These are phyloP conservation scores for Immersiporthe knoxdaviesiana DNA, from an alignment of 2,329 filamentous ascomycete species.

Conservation along the genomic window DNA sequence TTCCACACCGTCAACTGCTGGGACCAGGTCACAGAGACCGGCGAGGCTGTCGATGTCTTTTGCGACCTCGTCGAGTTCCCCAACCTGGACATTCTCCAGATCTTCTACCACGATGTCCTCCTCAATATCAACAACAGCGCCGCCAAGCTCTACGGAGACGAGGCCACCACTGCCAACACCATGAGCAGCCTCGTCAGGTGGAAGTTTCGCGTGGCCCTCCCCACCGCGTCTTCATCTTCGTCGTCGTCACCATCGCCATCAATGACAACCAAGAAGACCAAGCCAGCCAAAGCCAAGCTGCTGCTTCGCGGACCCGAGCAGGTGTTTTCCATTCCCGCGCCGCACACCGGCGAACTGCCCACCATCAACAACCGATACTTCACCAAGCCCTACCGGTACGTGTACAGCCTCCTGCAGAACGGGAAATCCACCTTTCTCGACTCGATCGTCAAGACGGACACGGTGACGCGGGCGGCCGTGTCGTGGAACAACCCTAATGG, in stretches of 20 bases:
- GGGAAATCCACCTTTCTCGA: slow-evolving; percentile 65
- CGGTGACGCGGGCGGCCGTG: slow-evolving; percentile 52
- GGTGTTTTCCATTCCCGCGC: slow-evolving; percentile 50
- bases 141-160: slow-evolving; percentile 47
- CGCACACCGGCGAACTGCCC: slow-evolving; percentile 65
- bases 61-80: slow-evolving; percentile 69
- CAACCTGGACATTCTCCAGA: slow-evolving; percentile 65
- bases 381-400: slow-evolving; percentile 59
- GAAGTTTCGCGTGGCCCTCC: slow-evolving; percentile 43
- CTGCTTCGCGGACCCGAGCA: background rate
- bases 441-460: slow-evolving; percentile 67
- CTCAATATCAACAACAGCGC: slow-evolving; percentile 55
- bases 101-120: slow-evolving; percentile 72
- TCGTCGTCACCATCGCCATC: too few species aligned
- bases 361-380: slow-evolving; percentile 63
- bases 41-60: slow-evolving; percentile 54
- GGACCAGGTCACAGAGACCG: slow-evolving; percentile 54
- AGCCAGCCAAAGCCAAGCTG: background rate
- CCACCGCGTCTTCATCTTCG: background rate
- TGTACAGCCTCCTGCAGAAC: slow-evolving; percentile 60
- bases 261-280: background rate
- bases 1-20: slow-evolving; percentile 83
- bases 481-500: slow-evolving; percentile 61
- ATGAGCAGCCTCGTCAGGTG: slow-evolving; percentile 49
- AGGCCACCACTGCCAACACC: slow-evolving; percentile 42